Base-by-base conservation (phyloP, 83 land plant genomes). In the Isoetes engelmannii region DNA sequence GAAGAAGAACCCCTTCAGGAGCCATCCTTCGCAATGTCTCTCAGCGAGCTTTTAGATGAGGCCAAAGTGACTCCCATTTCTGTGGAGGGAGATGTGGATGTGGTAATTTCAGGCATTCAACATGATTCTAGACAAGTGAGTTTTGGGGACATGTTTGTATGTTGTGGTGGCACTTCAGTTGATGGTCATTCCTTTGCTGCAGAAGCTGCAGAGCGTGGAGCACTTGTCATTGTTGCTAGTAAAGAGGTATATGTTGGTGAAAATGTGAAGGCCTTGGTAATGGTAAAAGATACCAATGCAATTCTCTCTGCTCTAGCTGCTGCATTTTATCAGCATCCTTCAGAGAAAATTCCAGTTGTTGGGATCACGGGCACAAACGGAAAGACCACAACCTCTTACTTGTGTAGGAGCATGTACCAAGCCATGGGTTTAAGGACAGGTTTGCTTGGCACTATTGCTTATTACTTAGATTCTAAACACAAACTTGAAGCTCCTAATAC, bases 171-270 rank as follows among this genome's bases (percentile, higher is more conserved):
- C 55, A 59, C 68, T 21, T 71, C 73, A 6, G 76, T 84, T 15
- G 87, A 87, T 72, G 92, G 86, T 44, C 89, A 86, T 44, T 67
- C 71, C 42, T 83, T 76, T 50, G 69, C 84, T 48, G 73, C 68
- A 43, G 89, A 93, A 69, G 98, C 98, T 0, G 87, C 87, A 65
- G 89, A 93, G 92, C 79, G 87, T 68, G 98, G 98, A 3, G 98
- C 98, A 6, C 85, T 87, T 17, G 98, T 86, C 9, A 76, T 93
- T 0, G 85, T 93, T 6, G 87, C 89, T 1, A 86, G 84, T 61
- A 83, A 81, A 65, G 98, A 93, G 69, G 76, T 93, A 7, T 69
- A 84, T 6, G 61, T 84, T 12, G 84, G 84, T 47, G 88, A 90
- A 68, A 82, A 78, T 0, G 75, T 87, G 48, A 82, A 79, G 68